Evolutionary conservation across 1,139 yeast species (phyloP).

Genomic region (Yamadazyma trypodendri): DNA sequence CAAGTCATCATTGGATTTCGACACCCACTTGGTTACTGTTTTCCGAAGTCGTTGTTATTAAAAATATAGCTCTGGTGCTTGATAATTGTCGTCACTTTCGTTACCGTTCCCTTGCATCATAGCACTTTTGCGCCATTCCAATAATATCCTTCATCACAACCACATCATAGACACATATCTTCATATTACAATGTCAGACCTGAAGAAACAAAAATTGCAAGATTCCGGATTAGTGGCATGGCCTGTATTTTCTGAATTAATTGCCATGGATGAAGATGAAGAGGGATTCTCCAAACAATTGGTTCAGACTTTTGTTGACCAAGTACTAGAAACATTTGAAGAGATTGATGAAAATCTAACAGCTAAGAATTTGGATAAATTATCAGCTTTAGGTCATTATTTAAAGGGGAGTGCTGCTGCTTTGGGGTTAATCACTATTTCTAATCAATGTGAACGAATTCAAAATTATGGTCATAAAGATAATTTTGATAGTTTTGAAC

Average conservation of each 20-base stretch:
- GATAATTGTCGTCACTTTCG: not conserved
- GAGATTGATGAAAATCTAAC: conserved; percentile 63
- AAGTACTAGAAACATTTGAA: conserved; percentile 75
- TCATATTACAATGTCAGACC: conserved; percentile 30
- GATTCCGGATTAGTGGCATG: conserved; percentile 76
- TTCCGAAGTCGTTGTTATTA: not conserved
- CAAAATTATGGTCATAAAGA: conserved; percentile 81
- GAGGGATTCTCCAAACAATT: conserved; percentile 80
- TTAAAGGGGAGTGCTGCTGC: conserved; percentile 96
- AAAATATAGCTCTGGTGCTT: not conserved
- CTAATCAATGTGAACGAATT: conserved; percentile 86
- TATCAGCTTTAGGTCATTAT: conserved; percentile 85
- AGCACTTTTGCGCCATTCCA: not conserved
- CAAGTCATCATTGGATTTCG: too few relatives aligned
- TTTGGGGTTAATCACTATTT: conserved; percentile 77
- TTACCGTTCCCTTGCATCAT: not conserved
- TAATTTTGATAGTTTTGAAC: conserved; percentile 25
- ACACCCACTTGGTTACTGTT: not conserved
- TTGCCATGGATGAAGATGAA: conserved; percentile 92
- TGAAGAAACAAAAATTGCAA: conserved; percentile 34
- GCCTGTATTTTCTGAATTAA: conserved; percentile 82
- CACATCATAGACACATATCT: too few relatives aligned
- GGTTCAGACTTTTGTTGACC: conserved; percentile 83
- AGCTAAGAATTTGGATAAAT: conserved; percentile 49
- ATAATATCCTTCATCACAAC: not conserved